A percentile compares a stretch with the other conserved stretches of the same genome.
Evolutionary conservation across 768 basidiomycete species (phyloP).

Genomic region (Nevesoporus exiguus): DNA sequence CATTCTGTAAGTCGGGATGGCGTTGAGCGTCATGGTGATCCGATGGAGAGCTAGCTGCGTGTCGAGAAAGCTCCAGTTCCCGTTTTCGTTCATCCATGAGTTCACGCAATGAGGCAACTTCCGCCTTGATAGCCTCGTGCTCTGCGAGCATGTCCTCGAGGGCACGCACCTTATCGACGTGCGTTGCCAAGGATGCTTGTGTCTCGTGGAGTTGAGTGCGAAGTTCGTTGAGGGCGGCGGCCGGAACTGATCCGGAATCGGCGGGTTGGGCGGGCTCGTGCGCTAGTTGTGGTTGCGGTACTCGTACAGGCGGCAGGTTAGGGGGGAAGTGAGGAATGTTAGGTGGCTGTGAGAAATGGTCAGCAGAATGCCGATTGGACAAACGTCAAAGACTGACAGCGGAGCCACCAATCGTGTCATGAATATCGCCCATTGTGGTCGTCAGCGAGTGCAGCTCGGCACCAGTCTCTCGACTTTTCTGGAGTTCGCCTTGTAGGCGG

Average conservation of each 20-base stretch:
- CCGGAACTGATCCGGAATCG: conserved; percentile 26
- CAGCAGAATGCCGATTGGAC: background rate
- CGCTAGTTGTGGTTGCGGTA: conserved; percentile 25
- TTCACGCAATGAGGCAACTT: conserved; percentile 69
- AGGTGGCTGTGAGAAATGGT: conserved; percentile 44
- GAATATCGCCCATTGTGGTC: conserved; percentile 83
- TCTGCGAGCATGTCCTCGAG: conserved; percentile 80
- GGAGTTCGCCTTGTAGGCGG: conserved; percentile 88
- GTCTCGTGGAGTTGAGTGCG: conserved; percentile 85
- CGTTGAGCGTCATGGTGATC: conserved; percentile 20
- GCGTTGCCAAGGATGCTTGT: conserved; percentile 67
- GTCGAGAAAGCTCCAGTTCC: conserved; percentile 38
- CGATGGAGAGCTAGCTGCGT: conserved; percentile 22
- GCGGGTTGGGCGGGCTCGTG: conserved; percentile 29
- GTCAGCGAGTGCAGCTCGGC: conserved; percentile 77
- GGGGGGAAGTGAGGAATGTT: conserved; percentile 62
- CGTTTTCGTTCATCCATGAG: conserved; percentile 64
- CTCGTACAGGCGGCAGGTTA: conserved; percentile 63
- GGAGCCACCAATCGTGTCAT: conserved; percentile 84
- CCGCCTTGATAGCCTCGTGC: conserved; percentile 78
- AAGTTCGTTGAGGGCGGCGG: conserved; percentile 50
- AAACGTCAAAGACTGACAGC: conserved; percentile 48
- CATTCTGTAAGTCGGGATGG: conserved; percentile 14
- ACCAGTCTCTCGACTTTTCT: conserved; percentile 92
- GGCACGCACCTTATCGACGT: conserved; percentile 80